Evolutionary conservation across 768 basidiomycete species (phyloP), one percentile per base, ranked within the genome.

Genomic region (Leccinum uliginosum): DNA sequence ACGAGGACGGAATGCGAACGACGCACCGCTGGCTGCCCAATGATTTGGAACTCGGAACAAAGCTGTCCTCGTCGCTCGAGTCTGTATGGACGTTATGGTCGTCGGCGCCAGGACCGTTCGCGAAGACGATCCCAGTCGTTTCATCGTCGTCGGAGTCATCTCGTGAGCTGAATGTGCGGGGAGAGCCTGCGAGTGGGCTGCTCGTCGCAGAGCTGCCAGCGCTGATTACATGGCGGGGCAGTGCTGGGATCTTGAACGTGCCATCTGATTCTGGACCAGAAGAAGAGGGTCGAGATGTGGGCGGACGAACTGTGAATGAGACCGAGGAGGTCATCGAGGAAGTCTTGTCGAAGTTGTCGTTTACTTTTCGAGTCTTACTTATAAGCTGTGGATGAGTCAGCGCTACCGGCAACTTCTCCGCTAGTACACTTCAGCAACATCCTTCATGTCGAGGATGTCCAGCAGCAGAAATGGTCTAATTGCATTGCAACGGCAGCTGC

Each of bases 11-110:
- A 29, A n/a, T 12, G 56, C 50, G 15, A 54, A 34, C 6, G 67
- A 91, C 92, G 80, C 87, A 94, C 92, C 92, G 90, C 85, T 90
- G 83, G 60, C 83, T 83, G 35, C 87, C 84, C 58, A 87, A 84
- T 56, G 79, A 78, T 67, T 87, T 85, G 63, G 91, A 89, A 6
- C 82, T 83, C 3, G 84, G 81, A 53, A 90, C 83, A 9, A 90
- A 78, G 69, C 89, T 83, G 30, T 91, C 89, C 7, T 66, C 67
- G 49, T 85, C 84, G 62, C 85, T 85, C 10, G 84, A 85, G 53
- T 80, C 78, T 6, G 71, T 21, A 3, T 40, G 46, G 61, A 49
- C 50, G 73, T 66, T 11, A 66, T 67, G 21, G 62, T 56, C 43
- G 71, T 65, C 59, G 71, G 64, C 30, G 6, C 65, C 66, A 19